Evolutionary conservation across 768 basidiomycete species (phyloP), one percentile per base, ranked within the genome.

Genomic region (Rhizopogon sp.): DNA sequence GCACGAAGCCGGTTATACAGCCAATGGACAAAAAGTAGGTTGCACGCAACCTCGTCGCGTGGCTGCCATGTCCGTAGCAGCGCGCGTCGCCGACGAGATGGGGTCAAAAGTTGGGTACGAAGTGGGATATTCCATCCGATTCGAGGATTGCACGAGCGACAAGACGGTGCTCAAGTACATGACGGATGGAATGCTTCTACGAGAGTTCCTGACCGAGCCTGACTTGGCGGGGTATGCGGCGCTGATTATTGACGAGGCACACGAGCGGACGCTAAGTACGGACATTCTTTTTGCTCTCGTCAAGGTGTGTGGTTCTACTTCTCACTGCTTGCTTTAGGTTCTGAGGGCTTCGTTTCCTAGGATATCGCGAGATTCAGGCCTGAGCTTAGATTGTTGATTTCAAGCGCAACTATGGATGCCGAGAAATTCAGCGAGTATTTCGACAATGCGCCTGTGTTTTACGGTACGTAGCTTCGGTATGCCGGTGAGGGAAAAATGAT

Each of bases 111-210:
- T 99, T 40, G 97, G 97, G 9, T 91, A 95, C 62, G 96, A 98
- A 73, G 97, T 99, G 49, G 97, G 97, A n/a, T 99, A 99, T 71
- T 96, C 95, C 35, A 99, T 99, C 62, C 92, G 97, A 33, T 99
- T 99, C 74, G 97, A 99, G 72, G 97, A 99, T 71, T 97, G 94
- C 70, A 99, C 97, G 17, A 97, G 93, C 75, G 94, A 98, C 78
- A 98, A 97, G 77, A 99, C 97, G 4, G 88, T 95, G 43, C 78
- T 99, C 65, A 98, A 99, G 73, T 99, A 99, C 73, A 97, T 99
- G 97, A 99, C 97, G 43, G 97, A 99, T 66, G 97, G 97, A 35
- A 98, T 99, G 97, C 78, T 99, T 28, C 74, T 98, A 43, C 82
- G 97, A 64, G 94, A 98, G 71, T 98, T 98, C 72, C 74, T 99